Base-by-base conservation (phyloP, 179 eudicot genomes). In the Silene noctiflora region DNA sequence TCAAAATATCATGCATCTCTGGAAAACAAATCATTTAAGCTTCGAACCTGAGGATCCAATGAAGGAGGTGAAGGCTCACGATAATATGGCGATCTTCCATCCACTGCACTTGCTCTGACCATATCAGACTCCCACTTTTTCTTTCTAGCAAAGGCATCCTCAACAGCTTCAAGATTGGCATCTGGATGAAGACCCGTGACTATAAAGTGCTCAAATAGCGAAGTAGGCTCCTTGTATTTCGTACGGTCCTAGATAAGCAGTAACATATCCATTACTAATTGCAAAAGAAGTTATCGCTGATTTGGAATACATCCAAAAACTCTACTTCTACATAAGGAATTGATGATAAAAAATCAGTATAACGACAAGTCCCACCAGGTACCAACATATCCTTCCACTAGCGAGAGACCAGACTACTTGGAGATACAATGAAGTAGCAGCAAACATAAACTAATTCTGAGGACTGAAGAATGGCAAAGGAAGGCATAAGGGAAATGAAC, bases 121-220 rank as follows among this genome's bases (percentile, higher is more conserved):
- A 78, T 78, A 58, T 84, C 86, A 58, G 81, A 13, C 83, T 91
- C 95, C 93, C 89, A 83, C 77, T 83, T 89, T 85, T 93, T 93
- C 77, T 83, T 87, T 80, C 84, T 86, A 67, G 94, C 90, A 85
- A 85, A 95, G 58, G 90, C 95, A 75, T 82, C 87, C 83, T 95
- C 98, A 72, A 93, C 91, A 74, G 83, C 82, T 72, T 88, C 95
- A 66, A 93, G 90, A 84, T 93, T 95, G 48, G 91, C 81, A 86
- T 95, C 87, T 70, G 97, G 93, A 78, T 86, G 91, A 78, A 95
- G 88, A 76, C 99, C 99, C 69, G 81, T 92, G 80, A 95, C 85
- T 68, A 91, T 73, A 71, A 95, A 95, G 86, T 95, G 97, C 77
- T 95, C 99, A 84, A 91, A 93, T 77, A 95, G 88, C 22, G 87